These are phyloP conservation scores for Penicillium sp. DNA, from an alignment of 2,329 filamentous ascomycete genomes.

Conservation along the genomic window DNA sequence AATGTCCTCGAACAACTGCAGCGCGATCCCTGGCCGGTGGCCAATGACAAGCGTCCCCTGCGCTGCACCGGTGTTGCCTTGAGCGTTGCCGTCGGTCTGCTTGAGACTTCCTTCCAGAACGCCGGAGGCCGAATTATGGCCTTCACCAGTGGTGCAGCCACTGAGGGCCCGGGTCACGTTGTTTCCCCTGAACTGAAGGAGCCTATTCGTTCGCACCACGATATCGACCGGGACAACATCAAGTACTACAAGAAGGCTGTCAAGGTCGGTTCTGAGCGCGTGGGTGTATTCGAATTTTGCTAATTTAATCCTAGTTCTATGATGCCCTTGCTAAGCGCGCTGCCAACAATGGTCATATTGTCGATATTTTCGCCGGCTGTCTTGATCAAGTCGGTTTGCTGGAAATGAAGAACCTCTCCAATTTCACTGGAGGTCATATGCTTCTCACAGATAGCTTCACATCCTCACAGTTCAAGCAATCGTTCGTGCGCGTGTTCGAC, in stretches of 20 bases:
- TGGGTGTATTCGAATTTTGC: neutral
- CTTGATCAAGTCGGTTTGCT: conserved; percentile 94
- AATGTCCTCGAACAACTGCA: conserved; percentile 94
- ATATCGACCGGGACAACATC: conserved; percentile 97
- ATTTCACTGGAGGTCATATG: conserved; percentile 96
- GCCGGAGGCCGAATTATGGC: conserved; percentile 94
- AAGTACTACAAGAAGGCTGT: conserved; percentile 99
- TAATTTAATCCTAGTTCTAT: conserved; percentile 68
- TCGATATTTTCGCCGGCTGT: conserved; percentile 97
- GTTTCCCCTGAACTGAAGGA: conserved; percentile 94
- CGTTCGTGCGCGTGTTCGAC: conserved; percentile 94
- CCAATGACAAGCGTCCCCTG: conserved; percentile 84
- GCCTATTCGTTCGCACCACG: conserved; percentile 95
- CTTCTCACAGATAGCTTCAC: conserved; percentile 98
- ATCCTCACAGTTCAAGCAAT: conserved; percentile 98
- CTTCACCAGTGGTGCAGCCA: conserved; percentile 90
- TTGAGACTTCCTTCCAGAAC: conserved; percentile 95
- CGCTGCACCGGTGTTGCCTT: conserved; percentile 95
- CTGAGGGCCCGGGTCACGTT: conserved; percentile 94
- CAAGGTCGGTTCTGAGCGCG: conserved; percentile 61
- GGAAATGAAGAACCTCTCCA: conserved; percentile 96
- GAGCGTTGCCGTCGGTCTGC: conserved; percentile 85
- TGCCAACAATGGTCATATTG: conserved; percentile 93
- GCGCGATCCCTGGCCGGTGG: conserved; percentile 95
- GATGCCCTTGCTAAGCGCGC: conserved; percentile 90